These are phyloP conservation scores for Physcomitrium patens DNA, from an alignment of 225 moss, liverwort and hornwort species.

Conservation along the genomic window DNA sequence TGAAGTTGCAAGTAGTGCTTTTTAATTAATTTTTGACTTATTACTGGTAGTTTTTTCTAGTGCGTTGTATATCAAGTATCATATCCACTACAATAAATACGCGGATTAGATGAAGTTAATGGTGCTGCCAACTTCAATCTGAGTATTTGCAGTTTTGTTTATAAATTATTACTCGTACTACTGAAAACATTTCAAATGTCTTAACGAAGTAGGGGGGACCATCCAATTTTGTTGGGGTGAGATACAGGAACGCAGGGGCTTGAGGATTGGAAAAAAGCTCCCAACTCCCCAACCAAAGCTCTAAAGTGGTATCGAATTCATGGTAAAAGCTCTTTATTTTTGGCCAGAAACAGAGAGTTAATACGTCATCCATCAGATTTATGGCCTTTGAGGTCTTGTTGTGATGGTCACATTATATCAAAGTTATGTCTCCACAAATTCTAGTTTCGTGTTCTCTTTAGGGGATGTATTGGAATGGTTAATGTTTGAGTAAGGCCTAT, in stretches of 20 bases:
- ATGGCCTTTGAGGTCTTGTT: slow-evolving; percentile 13
- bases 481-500: not conserved
- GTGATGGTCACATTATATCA: not conserved
- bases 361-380: not conserved
- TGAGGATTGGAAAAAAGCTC: slow-evolving; percentile 50
- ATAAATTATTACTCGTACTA: slow-evolving; percentile 6
- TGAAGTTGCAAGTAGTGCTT: slow-evolving; percentile 6
- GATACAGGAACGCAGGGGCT: slow-evolving; percentile 49
- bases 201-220: not conserved
- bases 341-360: not conserved
- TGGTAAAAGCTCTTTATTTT: slow-evolving; percentile 33
- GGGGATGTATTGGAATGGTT: not conserved
- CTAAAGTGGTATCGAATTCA: slow-evolving; percentile 55
- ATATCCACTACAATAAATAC: not conserved
- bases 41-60: not conserved
- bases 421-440: not conserved
- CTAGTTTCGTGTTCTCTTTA: not conserved
- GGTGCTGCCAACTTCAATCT: not conserved
- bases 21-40: no score
- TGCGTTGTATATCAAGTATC: not conserved
- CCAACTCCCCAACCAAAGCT: slow-evolving; percentile 35
- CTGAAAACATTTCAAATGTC: not conserved
- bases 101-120: not conserved
- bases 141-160: not conserved
- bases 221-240: slow-evolving; percentile 9